Evolutionary conservation across 139 green algal species (phyloP), one percentile per base, ranked within the genome.

Genomic region (Coccomyxa sp.): DNA sequence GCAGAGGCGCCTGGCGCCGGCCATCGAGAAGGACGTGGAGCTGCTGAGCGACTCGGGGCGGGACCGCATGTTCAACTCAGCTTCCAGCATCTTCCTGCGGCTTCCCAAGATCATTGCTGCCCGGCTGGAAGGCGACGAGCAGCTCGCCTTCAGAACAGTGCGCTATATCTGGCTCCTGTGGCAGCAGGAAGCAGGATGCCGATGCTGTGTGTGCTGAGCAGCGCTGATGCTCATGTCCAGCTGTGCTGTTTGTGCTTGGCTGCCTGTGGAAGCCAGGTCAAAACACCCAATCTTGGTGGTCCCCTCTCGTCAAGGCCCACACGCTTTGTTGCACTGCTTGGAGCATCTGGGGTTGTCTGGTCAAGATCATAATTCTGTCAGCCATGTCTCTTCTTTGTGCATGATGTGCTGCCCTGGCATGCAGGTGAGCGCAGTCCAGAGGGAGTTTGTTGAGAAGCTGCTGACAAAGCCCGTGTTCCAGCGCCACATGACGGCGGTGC

Each of bases 401-500:
- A 58, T 58, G 44, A 71, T 33, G 22, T 78, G 27, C 58, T 55
- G 38, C 16, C 33, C 29, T 39, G 16, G 9, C 29, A 24, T 75
- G 72, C 89, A 92, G 89, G 75, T 89, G 39, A 37, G 34, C 0
- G 40, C 22, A 9, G 78, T 94, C 68, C 90, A 97, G 84, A 82
- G 84, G 8, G 50, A 72, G 29, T 89, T 95, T 50, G 76, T 95
- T 14, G 24, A 73, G 68, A 70, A 83, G 35, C 86, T 96, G 92
- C 82, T 97, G 79, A 81, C 76, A n/a, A 91, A 85, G 3, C 76
- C 75, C n/a, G 87, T 81, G 80, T 95, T 96, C 86, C 89, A 85
- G 54, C 90, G 89, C 72, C 86, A 94, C 79, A 86, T 96, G 39
- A 80, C 77, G 16, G 91, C 85, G 0, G 87, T 92, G 31, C 55